Percentiles rank a stretch among this genome's conserved stretches.
These are phyloP conservation scores for Gypsophila paniculata DNA, from an alignment of 179 eudicot species.

Conservation along the genomic window DNA sequence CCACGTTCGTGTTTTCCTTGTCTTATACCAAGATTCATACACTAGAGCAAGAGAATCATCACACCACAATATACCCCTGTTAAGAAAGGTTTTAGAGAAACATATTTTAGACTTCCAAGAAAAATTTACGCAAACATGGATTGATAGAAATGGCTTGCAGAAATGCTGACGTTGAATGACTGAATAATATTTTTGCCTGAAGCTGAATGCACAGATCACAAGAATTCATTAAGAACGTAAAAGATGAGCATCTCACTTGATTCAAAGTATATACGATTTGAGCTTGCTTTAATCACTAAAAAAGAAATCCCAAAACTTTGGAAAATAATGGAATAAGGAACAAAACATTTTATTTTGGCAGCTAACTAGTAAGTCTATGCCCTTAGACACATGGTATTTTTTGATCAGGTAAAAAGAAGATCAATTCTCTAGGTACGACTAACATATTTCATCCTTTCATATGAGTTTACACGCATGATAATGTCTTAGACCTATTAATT, in stretches of 20 bases:
- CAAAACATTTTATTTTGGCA: no score
- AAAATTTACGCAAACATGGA: not conserved
- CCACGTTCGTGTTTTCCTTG: constrained; percentile 77
- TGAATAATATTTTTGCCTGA: not conserved
- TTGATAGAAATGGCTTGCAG: not conserved
- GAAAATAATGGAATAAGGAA: no score
- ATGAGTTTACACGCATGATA: no score
- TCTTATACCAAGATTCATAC: constrained; percentile 94
- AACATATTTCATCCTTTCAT: not conserved
- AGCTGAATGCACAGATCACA: not conserved
- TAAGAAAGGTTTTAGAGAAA: constrained; percentile 17
- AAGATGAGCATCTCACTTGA: not conserved
- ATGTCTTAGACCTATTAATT: no score
- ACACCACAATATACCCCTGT: constrained; percentile 93
- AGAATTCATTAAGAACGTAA: not conserved
- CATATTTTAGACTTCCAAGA: constrained; percentile 11
- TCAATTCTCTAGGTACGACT: no score
- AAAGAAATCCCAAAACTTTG: no score
- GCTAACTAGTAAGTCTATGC: no score
- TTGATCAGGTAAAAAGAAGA: no score
- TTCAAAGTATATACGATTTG: not conserved
- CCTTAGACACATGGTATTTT: no score
- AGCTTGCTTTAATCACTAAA: no score
- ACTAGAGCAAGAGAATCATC: constrained; percentile 88
- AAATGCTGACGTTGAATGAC: not conserved